Evolutionary conservation across 805 yeast genomes (phyloP).

Genomic region (Candida vartiovaarae): DNA sequence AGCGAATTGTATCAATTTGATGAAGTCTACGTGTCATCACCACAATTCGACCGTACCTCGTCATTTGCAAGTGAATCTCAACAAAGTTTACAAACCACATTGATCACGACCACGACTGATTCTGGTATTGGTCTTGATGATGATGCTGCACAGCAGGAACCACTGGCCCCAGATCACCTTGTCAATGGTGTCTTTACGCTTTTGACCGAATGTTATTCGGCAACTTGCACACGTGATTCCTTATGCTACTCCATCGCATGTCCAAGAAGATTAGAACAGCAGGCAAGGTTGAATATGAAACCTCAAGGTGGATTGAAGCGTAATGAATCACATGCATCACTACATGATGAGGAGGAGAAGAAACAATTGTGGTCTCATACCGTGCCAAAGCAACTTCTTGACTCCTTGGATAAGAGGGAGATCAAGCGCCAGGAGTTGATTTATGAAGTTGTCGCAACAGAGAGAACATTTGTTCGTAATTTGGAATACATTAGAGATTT

Average conservation of each 20-base stretch:
- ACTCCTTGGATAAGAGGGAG: constrained; percentile 73
- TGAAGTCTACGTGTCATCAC: constrained; percentile 35
- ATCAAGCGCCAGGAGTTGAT: constrained; percentile 92
- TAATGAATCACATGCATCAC: constrained; percentile 61
- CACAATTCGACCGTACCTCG: background rate
- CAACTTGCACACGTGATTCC: constrained; percentile 85
- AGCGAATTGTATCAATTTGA: constrained; percentile 84
- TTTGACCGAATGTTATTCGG: constrained; percentile 91
- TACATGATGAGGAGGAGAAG: constrained; percentile 70
- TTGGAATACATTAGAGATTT: constrained; percentile 88
- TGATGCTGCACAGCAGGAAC: constrained; percentile 1
- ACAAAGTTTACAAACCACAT: constrained; percentile 8
- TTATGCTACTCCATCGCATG: constrained; percentile 94
- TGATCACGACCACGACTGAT: background rate
- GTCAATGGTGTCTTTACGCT: constrained; percentile 92
- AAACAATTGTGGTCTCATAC: constrained; percentile 91
- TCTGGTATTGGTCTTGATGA: background rate
- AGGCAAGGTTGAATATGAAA: constrained; percentile 82
- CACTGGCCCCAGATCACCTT: constrained; percentile 13
- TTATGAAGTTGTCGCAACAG: constrained; percentile 89
- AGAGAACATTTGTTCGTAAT: constrained; percentile 91
- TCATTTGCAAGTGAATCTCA: constrained; percentile 16
- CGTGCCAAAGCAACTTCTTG: constrained; percentile 74
- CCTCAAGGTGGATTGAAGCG: constrained; percentile 79
- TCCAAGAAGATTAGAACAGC: constrained; percentile 93